phyloP scores from a whole-genome alignment of 768 basidiomycete genomes.

The Phylloporus arenicola region DNA sequence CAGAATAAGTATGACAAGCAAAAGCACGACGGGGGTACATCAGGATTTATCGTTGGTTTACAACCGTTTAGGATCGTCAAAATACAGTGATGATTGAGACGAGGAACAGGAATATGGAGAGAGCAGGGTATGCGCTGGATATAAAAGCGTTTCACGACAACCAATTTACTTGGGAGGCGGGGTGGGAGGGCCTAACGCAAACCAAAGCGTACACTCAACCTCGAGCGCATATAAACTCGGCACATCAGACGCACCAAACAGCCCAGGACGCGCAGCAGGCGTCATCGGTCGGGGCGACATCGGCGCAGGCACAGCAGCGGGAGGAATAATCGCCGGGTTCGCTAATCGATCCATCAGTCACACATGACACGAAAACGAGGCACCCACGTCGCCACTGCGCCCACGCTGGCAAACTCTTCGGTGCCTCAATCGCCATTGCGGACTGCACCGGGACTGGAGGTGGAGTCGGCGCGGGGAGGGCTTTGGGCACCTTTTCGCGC shows the following conservation, averaged over 20 bases:
- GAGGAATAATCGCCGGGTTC: constrained; percentile 59
- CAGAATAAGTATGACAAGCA: neutral
- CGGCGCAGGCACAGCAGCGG: constrained; percentile 38
- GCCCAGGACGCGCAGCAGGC: constrained; percentile 52
- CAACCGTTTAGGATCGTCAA: neutral
- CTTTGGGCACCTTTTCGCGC: constrained; percentile 42
- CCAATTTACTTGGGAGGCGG: constrained; percentile 3
- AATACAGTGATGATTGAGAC: neutral
- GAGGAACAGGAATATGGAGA: neutral
- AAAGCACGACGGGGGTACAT: neutral
- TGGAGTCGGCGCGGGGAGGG: constrained; percentile 34
- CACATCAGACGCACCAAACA: constrained; percentile 51
- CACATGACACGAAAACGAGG: neutral
- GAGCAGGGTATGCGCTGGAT: neutral
- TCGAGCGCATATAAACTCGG: neutral
- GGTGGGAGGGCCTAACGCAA: constrained; percentile 30
- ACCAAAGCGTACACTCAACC: neutral
- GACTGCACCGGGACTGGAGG: constrained; percentile 19
- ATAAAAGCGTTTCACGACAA: neutral
- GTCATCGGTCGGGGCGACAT: constrained; percentile 32
- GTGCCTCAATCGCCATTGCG: constrained; percentile 34
- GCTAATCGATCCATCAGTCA: constrained; percentile 35
- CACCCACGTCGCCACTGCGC: constrained; percentile 74
- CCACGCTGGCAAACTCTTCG: constrained; percentile 68
- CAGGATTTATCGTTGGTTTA: neutral